Evolutionary conservation across 176 grass and related monocot species (phyloP).

Genomic region (Carex littledalei): DNA sequence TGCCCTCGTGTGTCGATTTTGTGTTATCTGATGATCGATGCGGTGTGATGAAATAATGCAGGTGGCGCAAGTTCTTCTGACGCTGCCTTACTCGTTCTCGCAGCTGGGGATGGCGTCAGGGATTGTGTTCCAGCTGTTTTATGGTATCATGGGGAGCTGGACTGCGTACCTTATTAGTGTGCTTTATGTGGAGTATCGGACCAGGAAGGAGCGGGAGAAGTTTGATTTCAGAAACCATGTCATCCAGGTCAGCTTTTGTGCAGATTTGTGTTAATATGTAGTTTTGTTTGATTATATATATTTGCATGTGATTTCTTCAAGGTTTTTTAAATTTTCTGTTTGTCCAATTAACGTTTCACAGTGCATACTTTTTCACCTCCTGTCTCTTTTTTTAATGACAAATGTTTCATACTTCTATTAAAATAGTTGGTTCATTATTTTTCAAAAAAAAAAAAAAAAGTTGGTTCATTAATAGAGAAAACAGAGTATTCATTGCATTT

Average conservation of each 20-base stretch:
- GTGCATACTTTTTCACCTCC: not conserved
- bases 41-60: not conserved
- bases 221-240: conserved; percentile 94
- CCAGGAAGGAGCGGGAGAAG: conserved; percentile 73
- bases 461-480: not conserved
- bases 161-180: conserved; percentile 92
- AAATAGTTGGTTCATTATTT: not conserved
- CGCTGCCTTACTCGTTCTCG: conserved; percentile 96
- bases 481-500: not conserved
- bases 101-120: conserved; percentile 88
- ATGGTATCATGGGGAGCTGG: conserved; percentile 92
- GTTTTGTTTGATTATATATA: not conserved
- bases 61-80: conserved; percentile 99
- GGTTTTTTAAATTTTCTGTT: not conserved
- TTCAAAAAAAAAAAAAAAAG: too few species aligned
- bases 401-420: not conserved
- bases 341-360: not conserved
- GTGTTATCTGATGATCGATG: not conserved
- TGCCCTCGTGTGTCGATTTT: not conserved
- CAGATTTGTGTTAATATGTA: not conserved
- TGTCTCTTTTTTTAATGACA: not conserved
- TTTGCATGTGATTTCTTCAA: not conserved
- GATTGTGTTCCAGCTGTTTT: conserved; percentile 65
- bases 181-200: conserved; percentile 90
- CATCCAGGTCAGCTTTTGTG: conserved; percentile 47